Conservation (phyloP, 768 basidiomycete genomes). For the Amanita pseudoporphyria region DNA sequence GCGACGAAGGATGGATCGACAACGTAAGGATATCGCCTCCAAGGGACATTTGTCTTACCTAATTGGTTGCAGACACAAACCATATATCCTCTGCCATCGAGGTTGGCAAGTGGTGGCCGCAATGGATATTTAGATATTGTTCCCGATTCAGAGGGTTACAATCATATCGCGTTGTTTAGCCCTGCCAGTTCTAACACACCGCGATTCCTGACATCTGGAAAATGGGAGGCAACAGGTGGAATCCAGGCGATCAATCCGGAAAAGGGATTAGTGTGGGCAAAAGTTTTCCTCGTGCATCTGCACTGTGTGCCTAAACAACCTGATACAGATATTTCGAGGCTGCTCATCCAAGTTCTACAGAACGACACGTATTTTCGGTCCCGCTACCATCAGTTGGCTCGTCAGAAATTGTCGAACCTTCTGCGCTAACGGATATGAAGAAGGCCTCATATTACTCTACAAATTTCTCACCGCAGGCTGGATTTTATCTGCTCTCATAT, state of each 20-base stretch:
- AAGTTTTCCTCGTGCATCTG: not conserved
- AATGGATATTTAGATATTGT: conserved; percentile 87
- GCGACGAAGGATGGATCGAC: conserved; percentile 94
- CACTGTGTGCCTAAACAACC: not conserved
- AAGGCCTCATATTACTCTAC: conserved; percentile 52
- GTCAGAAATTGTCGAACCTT: conserved; percentile 27
- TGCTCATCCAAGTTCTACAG: conserved; percentile 70
- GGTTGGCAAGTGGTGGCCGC: conserved; percentile 29
- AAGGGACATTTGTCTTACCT: not conserved
- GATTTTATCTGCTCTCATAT: conserved; percentile 78
- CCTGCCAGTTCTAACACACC: conserved; percentile 63
- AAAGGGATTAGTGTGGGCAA: conserved; percentile 61
- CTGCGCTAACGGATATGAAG: conserved; percentile 41
- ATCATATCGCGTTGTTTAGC: conserved; percentile 89
- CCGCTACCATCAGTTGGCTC: conserved; percentile 47
- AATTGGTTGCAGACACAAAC: conserved; percentile 40
- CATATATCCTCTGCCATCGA: conserved; percentile 46
- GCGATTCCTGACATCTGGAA: conserved; percentile 74
- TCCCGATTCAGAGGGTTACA: conserved; percentile 72
- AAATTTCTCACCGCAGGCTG: conserved; percentile 77
- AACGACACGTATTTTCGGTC: conserved; percentile 78
- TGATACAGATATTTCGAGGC: conserved; percentile 77
- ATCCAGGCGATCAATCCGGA: conserved; percentile 65
- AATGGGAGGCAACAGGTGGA: conserved; percentile 81
- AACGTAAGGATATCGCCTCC: conserved; percentile 36